Evolutionary conservation across 495 filamentous ascomycete species (phyloP), one percentile per base, ranked within the genome.

Genomic region (Cercophora sp.): DNA sequence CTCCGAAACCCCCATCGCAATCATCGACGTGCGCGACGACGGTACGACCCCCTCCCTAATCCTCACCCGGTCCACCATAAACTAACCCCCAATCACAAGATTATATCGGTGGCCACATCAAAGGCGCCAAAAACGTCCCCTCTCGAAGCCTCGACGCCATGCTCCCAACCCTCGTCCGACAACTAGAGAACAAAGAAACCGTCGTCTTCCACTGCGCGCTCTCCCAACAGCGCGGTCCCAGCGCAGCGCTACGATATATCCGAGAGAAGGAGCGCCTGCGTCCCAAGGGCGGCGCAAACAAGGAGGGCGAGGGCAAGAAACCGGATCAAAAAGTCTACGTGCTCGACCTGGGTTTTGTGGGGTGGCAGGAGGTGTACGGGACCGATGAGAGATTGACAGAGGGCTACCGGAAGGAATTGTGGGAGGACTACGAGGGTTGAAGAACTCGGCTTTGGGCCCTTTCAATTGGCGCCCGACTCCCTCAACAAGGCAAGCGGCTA

Each of bases 191-290:
- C 63, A 89, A 88, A 62, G 79, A 94, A 36, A 83, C 77, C 34
- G 88, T 98, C 19, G 82, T 98, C 15, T 98, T 98, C 67, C 94
- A 98, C 70, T 98, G 93, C 70, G 86, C 88, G n/a, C 72, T 97
- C 25, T 89, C 85, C 57, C 93, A 97, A 73, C 86, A 93, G 70
- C 80, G 93, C 3, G 88, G 88, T 0, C 88, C 88, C 1, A 68
- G 69, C 23, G 87, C 88, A 31, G 88, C 88, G 9, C 59, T 87
- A 51, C 59, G 71, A 62, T 92, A 92, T 62, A 55, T 89, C 54
- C 71, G 84, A 19, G 85, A 86, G 68, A 74, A 80, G 46, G 76
- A 82, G 48, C 65, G 75, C 52, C 50, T 79, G 54, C 60, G 75
- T 2, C 18, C 60, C 10, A 56, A 49, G 5, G 49, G 13, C 8